Conservation (phyloP, 495 filamentous ascomycete species). For the Hypomontagnella monticulosa region DNA sequence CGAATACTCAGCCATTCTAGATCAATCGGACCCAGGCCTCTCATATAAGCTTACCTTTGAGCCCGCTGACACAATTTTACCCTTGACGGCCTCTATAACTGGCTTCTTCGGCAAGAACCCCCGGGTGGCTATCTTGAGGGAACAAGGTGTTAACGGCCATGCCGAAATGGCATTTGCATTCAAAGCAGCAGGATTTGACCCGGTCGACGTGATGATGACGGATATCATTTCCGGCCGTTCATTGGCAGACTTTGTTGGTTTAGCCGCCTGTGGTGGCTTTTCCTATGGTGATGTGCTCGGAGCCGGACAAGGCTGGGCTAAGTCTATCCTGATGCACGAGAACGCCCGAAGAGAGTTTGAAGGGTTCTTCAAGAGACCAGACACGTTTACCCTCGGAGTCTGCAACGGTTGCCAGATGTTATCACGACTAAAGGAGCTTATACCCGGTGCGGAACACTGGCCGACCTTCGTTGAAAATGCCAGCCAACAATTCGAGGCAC, state of each 20-base stretch:
- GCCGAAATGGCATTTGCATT: slow-evolving; percentile 98
- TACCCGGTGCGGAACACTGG: slow-evolving; percentile 87
- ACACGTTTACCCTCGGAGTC: slow-evolving; percentile 93
- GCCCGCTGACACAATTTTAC: slow-evolving; percentile 78
- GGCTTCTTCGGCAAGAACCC: slow-evolving; percentile 78
- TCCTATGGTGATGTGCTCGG: slow-evolving; percentile 97
- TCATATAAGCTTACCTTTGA: slow-evolving; percentile 86
- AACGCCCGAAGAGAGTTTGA: slow-evolving; percentile 80
- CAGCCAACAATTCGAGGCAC: slow-evolving; percentile 92
- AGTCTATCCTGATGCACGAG: slow-evolving; percentile 85
- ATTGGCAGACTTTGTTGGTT: slow-evolving; percentile 81
- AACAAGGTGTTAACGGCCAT: slow-evolving; percentile 95
- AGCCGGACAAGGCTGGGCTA: slow-evolving; percentile 96
- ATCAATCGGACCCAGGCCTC: slow-evolving; percentile 82
- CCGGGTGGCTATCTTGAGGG: slow-evolving; percentile 90
- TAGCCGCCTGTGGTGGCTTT: slow-evolving; percentile 96
- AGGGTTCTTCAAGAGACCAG: slow-evolving; percentile 84
- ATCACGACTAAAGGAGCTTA: slow-evolving; percentile 79
- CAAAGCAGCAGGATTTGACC: slow-evolving; percentile 86
- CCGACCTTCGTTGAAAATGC: slow-evolving; percentile 87
- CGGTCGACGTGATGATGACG: slow-evolving; percentile 96
- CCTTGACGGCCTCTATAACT: slow-evolving; percentile 71
- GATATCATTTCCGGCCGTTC: slow-evolving; percentile 85
- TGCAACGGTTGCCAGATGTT: slow-evolving; percentile 99
- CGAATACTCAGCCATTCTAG: slow-evolving; percentile 81